phyloP scores from a whole-genome alignment of 2,329 filamentous ascomycete species.

The Pleurostoma richardsiae region DNA sequence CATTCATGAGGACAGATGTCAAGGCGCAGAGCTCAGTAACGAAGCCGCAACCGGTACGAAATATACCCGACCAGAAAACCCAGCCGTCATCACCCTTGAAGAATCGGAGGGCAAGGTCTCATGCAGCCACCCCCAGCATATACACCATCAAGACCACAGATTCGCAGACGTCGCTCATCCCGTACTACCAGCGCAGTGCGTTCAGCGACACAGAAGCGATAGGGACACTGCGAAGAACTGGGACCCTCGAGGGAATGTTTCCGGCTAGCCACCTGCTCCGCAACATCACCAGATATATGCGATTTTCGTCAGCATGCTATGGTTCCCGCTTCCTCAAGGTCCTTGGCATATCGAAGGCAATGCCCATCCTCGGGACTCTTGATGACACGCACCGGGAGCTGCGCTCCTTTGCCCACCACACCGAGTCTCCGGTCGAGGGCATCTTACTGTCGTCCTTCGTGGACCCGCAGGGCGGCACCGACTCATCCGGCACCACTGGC shows the following conservation, averaged over 20 bases:
- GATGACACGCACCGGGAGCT: slow-evolving; percentile 55
- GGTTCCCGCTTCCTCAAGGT: slow-evolving; percentile 59
- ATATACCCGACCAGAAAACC: slow-evolving; percentile 13
- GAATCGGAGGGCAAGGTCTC: slow-evolving; percentile 22
- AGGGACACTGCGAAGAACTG: slow-evolving; percentile 42
- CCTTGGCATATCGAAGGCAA: slow-evolving; percentile 53
- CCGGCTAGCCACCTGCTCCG: slow-evolving; percentile 53
- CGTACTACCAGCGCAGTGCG: slow-evolving; percentile 41
- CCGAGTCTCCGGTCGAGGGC: slow-evolving; percentile 49
- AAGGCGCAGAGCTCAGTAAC: slow-evolving; percentile 20
- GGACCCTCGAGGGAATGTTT: slow-evolving; percentile 53
- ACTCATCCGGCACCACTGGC: slow-evolving; percentile 58
- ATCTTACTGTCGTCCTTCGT: slow-evolving; percentile 67
- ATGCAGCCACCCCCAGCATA: slow-evolving; percentile 44
- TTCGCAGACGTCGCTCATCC: slow-evolving; percentile 48
- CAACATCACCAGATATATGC: slow-evolving; percentile 61
- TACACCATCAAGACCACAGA: slow-evolving; percentile 55
- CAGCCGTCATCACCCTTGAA: slow-evolving; percentile 9
- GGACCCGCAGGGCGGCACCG: slow-evolving; percentile 62
- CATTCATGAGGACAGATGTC: slow-evolving; percentile 19
- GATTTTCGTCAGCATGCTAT: slow-evolving; percentile 63
- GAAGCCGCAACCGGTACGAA: slow-evolving; percentile 27
- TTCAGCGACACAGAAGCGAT: slow-evolving; percentile 44
- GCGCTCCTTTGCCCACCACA: slow-evolving; percentile 59
- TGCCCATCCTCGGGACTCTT: slow-evolving; percentile 33